Evolutionary conservation across 345 rosid genomes (phyloP).

Genomic region (Salix caprea): DNA sequence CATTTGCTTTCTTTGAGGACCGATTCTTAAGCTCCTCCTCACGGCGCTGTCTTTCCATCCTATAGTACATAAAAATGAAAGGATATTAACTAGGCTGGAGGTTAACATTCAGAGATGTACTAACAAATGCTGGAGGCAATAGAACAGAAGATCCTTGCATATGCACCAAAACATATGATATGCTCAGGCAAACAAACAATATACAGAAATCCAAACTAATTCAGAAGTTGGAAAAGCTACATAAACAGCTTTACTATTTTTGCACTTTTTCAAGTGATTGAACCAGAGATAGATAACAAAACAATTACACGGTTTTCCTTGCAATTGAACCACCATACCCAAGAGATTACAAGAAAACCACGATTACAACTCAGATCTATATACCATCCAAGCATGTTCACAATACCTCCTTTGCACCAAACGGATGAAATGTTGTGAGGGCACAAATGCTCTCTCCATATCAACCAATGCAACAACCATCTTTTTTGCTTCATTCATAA

Average conservation of each 20-base stretch:
- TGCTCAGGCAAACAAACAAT: not conserved
- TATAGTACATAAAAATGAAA: constrained; percentile 21
- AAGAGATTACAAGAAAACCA: not conserved
- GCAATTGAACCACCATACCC: not conserved
- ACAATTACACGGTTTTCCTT: not conserved
- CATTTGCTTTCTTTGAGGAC: constrained; percentile 78
- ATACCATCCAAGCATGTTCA: not conserved
- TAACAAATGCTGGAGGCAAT: not conserved
- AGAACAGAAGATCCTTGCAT: not conserved
- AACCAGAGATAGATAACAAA: not conserved
- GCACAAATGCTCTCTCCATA: constrained; percentile 99
- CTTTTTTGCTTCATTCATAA: constrained; percentile 85
- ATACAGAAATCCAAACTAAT: not conserved
- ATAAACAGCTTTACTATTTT: not conserved
- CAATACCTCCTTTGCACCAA: constrained; percentile 91
- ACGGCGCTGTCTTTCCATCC: constrained; percentile 94
- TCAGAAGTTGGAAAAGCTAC: not conserved
- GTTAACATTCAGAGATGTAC: not conserved
- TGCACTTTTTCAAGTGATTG: not conserved
- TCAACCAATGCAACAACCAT: constrained; percentile 98
- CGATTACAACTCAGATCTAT: not conserved
- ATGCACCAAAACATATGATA: not conserved
- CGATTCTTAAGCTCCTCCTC: constrained; percentile 85
- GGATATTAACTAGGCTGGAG: not conserved
- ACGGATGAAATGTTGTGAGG: constrained; percentile 98